Conservation (phyloP, 164 flowering plant genomes). For the Chimonanthus praecox region DNA sequence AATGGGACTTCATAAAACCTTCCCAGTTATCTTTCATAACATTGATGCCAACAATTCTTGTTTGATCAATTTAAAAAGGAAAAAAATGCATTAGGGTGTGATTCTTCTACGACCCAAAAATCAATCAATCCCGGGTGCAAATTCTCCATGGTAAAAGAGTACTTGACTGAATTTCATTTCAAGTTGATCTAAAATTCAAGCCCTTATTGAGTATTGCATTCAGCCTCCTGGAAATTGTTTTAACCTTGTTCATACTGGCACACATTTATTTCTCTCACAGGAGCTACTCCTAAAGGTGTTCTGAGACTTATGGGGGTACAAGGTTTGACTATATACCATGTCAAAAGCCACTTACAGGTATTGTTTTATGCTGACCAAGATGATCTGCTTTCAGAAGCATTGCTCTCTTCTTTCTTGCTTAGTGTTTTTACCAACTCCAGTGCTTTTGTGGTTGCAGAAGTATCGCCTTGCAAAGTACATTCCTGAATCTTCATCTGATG, state of each 20-base stretch:
- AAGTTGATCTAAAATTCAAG: not conserved
- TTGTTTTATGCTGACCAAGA: not conserved
- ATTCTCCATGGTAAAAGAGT: too few relatives aligned
- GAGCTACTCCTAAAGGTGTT: conserved; percentile 98
- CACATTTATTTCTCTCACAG: conserved; percentile 28
- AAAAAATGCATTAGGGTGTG: too few relatives aligned
- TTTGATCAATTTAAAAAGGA: too few relatives aligned
- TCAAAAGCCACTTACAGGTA: conserved; percentile 98
- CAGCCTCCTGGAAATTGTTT: not conserved
- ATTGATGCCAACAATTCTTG: too few relatives aligned
- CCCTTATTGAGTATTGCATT: not conserved
- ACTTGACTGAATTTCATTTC: not conserved
- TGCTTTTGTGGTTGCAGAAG: conserved; percentile 46
- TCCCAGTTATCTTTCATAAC: too few relatives aligned
- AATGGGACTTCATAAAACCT: too few relatives aligned
- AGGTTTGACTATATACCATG: conserved; percentile 92
- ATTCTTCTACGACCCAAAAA: too few relatives aligned
- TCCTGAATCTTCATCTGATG: conserved; percentile 85
- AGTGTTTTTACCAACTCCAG: not conserved
- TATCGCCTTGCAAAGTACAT: conserved; percentile 93
- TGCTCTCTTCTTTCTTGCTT: not conserved
- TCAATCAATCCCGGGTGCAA: too few relatives aligned
- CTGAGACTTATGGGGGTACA: conserved; percentile 92
- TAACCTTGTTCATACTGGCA: not conserved
- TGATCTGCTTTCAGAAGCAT: not conserved